Evolutionary conservation across 108 stramenopile species (phyloP).

Genomic region (Pseudonitzschia multiseries): DNA sequence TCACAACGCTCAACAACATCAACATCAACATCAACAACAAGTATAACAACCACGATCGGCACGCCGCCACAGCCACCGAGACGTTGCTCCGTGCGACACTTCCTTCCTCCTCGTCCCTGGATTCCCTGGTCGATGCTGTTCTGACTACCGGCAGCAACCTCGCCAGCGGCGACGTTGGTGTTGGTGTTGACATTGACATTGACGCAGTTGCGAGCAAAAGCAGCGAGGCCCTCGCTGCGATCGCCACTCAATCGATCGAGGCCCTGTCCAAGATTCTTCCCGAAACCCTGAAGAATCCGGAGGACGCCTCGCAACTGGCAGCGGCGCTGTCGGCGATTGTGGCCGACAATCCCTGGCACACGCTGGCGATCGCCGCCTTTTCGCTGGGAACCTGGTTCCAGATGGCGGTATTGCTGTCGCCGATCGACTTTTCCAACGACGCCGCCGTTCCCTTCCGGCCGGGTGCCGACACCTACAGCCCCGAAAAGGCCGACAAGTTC

Average conservation of each 20-base stretch:
- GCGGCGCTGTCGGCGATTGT: neutral
- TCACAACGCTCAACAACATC: neutral
- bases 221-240: neutral
- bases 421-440: conserved; percentile 40
- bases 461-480: conserved; percentile 61
- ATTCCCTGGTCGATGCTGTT: neutral
- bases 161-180: neutral
- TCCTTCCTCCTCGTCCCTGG: neutral
- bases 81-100: neutral
- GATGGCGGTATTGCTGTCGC: conserved; percentile 27
- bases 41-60: neutral
- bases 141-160: neutral
- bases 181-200: too few relatives aligned
- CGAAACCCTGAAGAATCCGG: neutral
- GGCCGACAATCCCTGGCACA: conserved; percentile 40
- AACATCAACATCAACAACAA: neutral
- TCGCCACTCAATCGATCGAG: neutral
- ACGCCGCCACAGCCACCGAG: neutral
- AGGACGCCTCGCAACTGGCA: neutral
- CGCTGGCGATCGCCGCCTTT: conserved; percentile 37
- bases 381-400: conserved; percentile 19
- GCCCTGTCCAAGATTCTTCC: neutral
- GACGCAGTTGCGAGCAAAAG: too few relatives aligned
- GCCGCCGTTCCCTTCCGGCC: conserved; percentile 54
- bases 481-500: conserved; percentile 47